Base-by-base conservation (phyloP, 176 grass and related monocot species). In the Poa pratensis region DNA sequence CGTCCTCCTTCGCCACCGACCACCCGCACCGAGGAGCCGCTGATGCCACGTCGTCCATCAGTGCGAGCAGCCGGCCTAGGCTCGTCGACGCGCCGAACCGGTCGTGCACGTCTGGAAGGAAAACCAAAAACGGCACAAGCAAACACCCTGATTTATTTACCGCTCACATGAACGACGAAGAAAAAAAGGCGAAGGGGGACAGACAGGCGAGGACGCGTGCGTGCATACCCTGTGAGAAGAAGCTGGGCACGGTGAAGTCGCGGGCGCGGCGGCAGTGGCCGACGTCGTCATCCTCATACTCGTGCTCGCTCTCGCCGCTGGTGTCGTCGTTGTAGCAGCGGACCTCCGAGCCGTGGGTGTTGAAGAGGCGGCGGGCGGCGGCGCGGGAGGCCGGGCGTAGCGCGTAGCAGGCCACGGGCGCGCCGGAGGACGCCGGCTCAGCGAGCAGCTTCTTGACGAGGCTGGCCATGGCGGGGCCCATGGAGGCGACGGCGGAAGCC, bases 1-100 rank as follows among this genome's bases (percentile, higher is more conserved):
- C 71, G 26, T 94, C 92, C 71, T 85, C 85, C 75, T 73, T 97
- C 1, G 73, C 73, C 13, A 92, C 86, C 86, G 83, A 87, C 45
- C 80, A 92, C 12, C 65, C 85, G 7, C 76, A 82, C 23, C 50
- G 30, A 17, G 48, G 50, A 15, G 26, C 4, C 14, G 55, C 20
- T 8, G 68, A 11, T 0, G 69, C 22, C 14, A 79, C 71, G 57
- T 61, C 86, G 62, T 91, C 84, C 88, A 91, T 85, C 84, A 86
- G 45, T 48, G 67, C 74, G 35, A 91, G 68, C 73, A 91, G 65
- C 51, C 52, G 77, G 28, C 68, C 69, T 60, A 85, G 51, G 53
- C 17, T 90, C 68, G 48, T 79, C 67, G 86, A 65, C 50, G 87
- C 69, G 32, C 77, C 53, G 78, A 90, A 85, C 13, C 81, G 78